These are phyloP conservation scores for Adansonia grandidieri DNA, from an alignment of 441 rosid species.

Conservation along the genomic window DNA sequence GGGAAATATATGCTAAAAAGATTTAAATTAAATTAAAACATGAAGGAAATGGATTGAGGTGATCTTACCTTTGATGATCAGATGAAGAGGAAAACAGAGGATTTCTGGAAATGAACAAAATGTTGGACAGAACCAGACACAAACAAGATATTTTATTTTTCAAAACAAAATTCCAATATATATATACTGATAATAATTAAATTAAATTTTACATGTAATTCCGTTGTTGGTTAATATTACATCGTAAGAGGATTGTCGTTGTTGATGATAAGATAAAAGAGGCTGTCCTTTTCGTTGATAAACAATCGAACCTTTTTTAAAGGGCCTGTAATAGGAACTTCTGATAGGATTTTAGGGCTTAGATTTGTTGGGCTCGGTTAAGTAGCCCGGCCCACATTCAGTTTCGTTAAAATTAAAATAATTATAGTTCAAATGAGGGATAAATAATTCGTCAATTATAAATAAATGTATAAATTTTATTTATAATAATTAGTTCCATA, in stretches of 20 bases:
- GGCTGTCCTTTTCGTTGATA: background rate
- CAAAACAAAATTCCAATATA: no score
- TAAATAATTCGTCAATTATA: no score
- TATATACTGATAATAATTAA: background rate
- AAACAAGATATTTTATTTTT: constrained; percentile 4
- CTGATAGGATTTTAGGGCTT: no score
- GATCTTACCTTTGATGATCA: constrained; percentile 42
- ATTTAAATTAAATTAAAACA: background rate
- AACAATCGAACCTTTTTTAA: background rate
- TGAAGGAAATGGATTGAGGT: background rate
- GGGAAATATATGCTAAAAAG: background rate
- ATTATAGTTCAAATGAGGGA: no score
- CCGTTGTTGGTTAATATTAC: no score
- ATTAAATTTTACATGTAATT: background rate
- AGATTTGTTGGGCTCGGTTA: no score
- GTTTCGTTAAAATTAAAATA: no score
- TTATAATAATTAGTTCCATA: no score
- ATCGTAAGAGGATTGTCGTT: no score
- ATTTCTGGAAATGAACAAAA: constrained; percentile 22
- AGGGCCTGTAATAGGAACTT: no score
- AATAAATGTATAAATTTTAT: no score
- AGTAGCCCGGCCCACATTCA: no score
- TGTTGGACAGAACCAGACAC: constrained; percentile 21
- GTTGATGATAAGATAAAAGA: background rate
- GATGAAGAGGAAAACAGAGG: constrained; percentile 23